phyloP scores from a whole-genome alignment of 2,329 filamentous ascomycete genomes.

The Macrophomina tecta region DNA sequence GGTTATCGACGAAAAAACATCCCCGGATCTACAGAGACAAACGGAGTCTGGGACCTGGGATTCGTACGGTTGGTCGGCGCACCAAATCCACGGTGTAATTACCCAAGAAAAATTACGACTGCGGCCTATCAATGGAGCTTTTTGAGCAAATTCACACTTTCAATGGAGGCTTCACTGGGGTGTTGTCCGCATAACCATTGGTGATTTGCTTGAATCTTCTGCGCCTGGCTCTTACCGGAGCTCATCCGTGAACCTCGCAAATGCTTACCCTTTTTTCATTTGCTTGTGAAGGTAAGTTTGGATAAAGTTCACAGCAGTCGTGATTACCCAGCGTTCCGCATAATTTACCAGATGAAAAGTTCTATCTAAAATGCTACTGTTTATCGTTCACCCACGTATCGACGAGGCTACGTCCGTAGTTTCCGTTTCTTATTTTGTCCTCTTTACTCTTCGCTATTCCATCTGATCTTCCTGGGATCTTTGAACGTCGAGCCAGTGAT shows the following conservation, averaged over 20 bases:
- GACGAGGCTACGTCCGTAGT: no score
- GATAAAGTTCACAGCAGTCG: not conserved
- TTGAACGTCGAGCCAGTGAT: no score
- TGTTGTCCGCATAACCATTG: conserved; percentile 65
- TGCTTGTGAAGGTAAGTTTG: conserved; percentile 17
- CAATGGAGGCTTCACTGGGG: conserved; percentile 66
- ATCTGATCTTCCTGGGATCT: no score
- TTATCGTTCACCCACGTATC: no score
- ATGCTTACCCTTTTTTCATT: not conserved
- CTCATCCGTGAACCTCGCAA: not conserved
- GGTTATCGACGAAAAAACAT: conserved; percentile 39
- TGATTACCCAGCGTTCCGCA: not conserved
- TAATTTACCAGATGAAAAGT: no score
- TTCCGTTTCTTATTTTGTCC: no score
- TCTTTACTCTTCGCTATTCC: no score
- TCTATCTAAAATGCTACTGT: no score
- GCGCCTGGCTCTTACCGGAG: not conserved
- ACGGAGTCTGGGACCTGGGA: conserved; percentile 34
- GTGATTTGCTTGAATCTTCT: conserved; percentile 44
- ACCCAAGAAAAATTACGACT: conserved; percentile 47
- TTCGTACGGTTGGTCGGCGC: conserved; percentile 34
- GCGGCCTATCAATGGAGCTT: conserved; percentile 55
- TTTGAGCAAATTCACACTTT: conserved; percentile 47
- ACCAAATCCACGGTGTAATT: conserved; percentile 48
- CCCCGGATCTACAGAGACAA: conserved; percentile 34